Base-by-base conservation (phyloP, 2,329 filamentous ascomycete species). In the Colletotrichum chrysophilum region DNA sequence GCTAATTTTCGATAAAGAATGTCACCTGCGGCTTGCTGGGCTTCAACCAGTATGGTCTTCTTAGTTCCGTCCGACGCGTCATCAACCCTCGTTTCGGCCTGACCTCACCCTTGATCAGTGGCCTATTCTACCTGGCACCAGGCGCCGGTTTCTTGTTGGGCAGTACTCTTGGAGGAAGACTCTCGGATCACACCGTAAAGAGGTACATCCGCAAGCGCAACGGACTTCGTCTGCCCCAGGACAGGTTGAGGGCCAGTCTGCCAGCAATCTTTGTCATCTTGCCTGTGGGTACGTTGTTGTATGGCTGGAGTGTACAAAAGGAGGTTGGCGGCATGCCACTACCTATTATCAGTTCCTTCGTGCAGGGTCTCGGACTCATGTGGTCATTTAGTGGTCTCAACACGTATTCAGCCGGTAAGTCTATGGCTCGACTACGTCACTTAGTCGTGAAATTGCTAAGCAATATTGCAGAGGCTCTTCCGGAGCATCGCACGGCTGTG, bases 31-130 rank as follows among this genome's bases (percentile, higher is more conserved):
- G 76, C 4, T 30, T 78, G 38, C 86, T 95, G 1, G 90, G 94
- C 9, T 95, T 92, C 91, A 94, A 94, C 82, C 93, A 94, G 84
- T 94, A 94, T 83, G 89, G 88, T 4, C 87, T 94, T 1, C 87
- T 94, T 7, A 94, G 92, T 0, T 91, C 91, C 0, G 94, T 94
- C 76, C 91, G 93, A 34, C 94, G 94, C 79, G 90, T 94, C 18
- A 86, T 95, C 21, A 94, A 94, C 79, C 93, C 93, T 1, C 91
- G 93, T 69, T 94, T 94, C 85, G 80, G 90, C 66, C 88, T 95
- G 13, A 89, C 88, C 0, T 88, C 88, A 0, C 93, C 93, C 0
- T 88, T 94, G n/a, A 89, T 93, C 80, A 90, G 89, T 0, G 92
- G 91, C 0, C 86, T 95, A 2, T 94, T 95, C 83, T 95, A 94